Conservation (phyloP, 352 stramenopile genomes). For the Blastocystis sp. region DNA sequence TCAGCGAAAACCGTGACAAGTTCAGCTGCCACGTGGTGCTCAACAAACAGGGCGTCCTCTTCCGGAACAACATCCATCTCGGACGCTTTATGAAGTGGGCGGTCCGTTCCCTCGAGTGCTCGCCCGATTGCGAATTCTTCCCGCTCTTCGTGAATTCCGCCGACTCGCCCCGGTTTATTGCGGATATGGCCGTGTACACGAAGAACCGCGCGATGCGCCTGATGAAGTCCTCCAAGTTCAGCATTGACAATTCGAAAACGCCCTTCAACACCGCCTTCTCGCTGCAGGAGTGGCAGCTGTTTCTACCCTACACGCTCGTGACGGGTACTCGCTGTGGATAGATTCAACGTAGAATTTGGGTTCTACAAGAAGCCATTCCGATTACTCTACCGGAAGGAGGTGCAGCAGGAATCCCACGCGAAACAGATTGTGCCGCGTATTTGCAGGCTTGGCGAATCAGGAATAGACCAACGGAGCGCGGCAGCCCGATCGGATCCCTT, state of each 20-base stretch:
- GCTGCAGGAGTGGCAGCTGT: constrained; percentile 35
- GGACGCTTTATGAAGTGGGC: constrained; percentile 59
- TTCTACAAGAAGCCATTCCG: constrained; percentile 45
- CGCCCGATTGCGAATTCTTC: constrained; percentile 17
- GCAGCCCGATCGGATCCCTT: not conserved
- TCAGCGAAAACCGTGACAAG: constrained; percentile 45
- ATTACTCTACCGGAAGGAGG: constrained; percentile 32
- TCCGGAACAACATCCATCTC: constrained; percentile 60
- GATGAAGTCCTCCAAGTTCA: constrained; percentile 53
- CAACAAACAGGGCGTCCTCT: constrained; percentile 24
- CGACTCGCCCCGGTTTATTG: not conserved
- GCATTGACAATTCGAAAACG: constrained; percentile 54
- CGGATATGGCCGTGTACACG: constrained; percentile 63
- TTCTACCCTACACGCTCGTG: constrained; percentile 50
- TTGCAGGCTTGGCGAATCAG: not conserved
- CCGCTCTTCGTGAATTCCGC: constrained; percentile 42
- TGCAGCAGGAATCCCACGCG: not conserved
- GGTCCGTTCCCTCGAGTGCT: constrained; percentile 1
- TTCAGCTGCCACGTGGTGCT: constrained; percentile 63
- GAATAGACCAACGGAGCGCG: not conserved
- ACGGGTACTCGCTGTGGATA: constrained; percentile 6
- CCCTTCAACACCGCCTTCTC: constrained; percentile 26
- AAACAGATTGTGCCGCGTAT: not conserved
- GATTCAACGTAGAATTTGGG: constrained; percentile 9
- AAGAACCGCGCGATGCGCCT: constrained; percentile 63